These are phyloP conservation scores for Berberis thunbergii DNA, from an alignment of 164 flowering plant species.

Conservation along the genomic window DNA sequence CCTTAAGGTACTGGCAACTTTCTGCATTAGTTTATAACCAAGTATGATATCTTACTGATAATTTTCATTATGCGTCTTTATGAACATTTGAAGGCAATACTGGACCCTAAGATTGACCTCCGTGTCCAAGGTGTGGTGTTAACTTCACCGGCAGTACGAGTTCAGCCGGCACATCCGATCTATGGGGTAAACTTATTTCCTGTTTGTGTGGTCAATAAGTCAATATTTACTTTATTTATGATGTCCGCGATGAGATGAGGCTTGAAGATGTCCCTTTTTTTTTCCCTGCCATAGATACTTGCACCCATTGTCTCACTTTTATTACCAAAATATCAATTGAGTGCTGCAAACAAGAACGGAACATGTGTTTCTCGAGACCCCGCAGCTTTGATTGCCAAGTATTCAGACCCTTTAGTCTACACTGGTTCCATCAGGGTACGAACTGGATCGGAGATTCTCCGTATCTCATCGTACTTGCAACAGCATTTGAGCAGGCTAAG, in stretches of 20 bases:
- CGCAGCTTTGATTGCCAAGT: conserved; percentile 14
- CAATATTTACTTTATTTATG: not conserved
- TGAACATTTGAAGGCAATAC: conserved; percentile 33
- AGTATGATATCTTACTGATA: not conserved
- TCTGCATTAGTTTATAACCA: not conserved
- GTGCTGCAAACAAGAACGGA: conserved; percentile 17
- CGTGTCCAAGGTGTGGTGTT: conserved; percentile 48
- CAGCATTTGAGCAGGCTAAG: conserved; percentile 9
- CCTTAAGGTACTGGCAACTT: conserved; percentile 40
- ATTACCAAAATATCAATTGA: conserved; percentile 13
- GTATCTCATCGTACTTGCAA: conserved; percentile 13
- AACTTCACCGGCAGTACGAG: conserved; percentile 87
- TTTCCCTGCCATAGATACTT: conserved; percentile 2
- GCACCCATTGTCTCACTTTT: conserved; percentile 16
- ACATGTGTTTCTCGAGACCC: conserved; percentile 15
- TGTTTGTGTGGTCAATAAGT: not conserved
- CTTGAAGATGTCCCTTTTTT: not conserved
- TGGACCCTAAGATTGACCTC: conserved; percentile 57
- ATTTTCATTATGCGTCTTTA: not conserved
- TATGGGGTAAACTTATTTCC: conserved; percentile 27
- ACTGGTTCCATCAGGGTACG: conserved; percentile 15
- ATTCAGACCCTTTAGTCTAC: conserved; percentile 15
- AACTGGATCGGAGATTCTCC: conserved; percentile 15
- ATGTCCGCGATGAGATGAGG: not conserved
- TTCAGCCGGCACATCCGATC: conserved; percentile 82